Evolutionary conservation across 2,329 filamentous ascomycete species (phyloP).

Genomic region (Huntiella abstrusa): DNA sequence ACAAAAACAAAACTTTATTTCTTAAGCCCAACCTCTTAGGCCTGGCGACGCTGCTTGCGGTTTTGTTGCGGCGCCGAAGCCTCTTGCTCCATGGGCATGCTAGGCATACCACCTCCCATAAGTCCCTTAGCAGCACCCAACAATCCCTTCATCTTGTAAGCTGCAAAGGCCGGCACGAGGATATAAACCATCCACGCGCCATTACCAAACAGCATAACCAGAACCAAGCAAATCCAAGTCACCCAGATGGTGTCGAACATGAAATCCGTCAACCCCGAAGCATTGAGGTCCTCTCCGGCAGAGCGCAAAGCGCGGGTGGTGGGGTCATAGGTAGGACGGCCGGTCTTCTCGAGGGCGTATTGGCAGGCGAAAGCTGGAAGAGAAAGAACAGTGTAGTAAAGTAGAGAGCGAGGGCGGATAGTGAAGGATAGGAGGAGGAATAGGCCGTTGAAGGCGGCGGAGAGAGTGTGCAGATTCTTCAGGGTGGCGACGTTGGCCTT

Average conservation of each 20-base stretch:
- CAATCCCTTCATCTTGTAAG: conserved; percentile 34
- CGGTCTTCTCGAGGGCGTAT: conserved; percentile 67
- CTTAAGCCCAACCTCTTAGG: conserved; percentile 13
- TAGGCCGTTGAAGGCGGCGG: conserved; percentile 49
- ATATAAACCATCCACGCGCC: conserved; percentile 44
- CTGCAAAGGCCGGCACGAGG: conserved; percentile 35
- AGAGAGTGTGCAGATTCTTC: conserved; percentile 63
- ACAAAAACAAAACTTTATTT: no score
- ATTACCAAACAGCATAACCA: conserved; percentile 66
- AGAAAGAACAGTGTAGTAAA: conserved; percentile 54
- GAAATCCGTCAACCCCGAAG: conserved; percentile 82
- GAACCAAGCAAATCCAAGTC: conserved; percentile 59
- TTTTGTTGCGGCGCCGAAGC: conserved; percentile 23
- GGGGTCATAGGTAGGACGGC: conserved; percentile 55
- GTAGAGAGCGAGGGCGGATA: conserved; percentile 42
- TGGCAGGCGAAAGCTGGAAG: conserved; percentile 61
- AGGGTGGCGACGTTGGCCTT: conserved; percentile 61
- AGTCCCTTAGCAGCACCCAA: conserved; percentile 34
- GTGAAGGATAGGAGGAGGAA: conserved; percentile 58
- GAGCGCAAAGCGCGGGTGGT: conserved; percentile 47
- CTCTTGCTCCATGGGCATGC: conserved; percentile 15
- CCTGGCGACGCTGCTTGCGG: conserved; percentile 35
- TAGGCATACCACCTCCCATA: conserved; percentile 18
- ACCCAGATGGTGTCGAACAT: conserved; percentile 97
- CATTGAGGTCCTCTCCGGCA: conserved; percentile 73